A percentile compares a stretch with the other conserved stretches of the same genome.
phyloP scores from a whole-genome alignment of 2,329 filamentous ascomycete genomes.

The Coniochaeta sp. region DNA sequence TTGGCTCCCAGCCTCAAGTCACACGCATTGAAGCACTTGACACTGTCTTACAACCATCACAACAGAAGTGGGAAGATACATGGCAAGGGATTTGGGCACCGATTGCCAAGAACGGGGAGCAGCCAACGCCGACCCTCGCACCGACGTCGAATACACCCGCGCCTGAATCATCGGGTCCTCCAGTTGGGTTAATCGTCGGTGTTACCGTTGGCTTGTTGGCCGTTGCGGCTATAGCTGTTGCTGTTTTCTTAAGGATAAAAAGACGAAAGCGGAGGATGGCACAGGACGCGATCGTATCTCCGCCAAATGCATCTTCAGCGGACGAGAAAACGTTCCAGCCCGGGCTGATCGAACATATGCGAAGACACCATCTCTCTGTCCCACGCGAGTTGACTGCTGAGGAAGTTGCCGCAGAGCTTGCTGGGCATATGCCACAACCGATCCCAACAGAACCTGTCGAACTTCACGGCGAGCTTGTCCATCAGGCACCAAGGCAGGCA shows the following conservation, averaged over 20 bases:
- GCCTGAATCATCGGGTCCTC: no score
- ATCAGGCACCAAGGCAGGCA: not conserved
- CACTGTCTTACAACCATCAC: no score
- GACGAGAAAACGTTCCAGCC: not conserved
- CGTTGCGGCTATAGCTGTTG: not conserved
- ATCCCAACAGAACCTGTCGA: not conserved
- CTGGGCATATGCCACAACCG: not conserved
- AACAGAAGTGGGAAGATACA: no score
- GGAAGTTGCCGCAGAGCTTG: not conserved
- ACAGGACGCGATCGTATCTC: not conserved
- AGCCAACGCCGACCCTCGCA: no score
- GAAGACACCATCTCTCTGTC: not conserved
- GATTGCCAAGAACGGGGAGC: no score
- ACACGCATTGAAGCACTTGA: no score
- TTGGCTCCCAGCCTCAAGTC: no score
- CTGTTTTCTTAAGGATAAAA: not conserved
- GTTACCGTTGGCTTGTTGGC: not conserved
- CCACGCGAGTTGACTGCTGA: not conserved
- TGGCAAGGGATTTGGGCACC: no score
- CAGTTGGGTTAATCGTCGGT: no score
- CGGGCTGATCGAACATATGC: not conserved
- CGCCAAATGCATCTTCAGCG: not conserved
- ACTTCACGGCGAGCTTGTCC: not conserved
- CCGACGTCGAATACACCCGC: no score
- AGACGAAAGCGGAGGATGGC: not conserved